phyloP scores from a whole-genome alignment of 345 rosid species.

The Carallia brachiata region DNA sequence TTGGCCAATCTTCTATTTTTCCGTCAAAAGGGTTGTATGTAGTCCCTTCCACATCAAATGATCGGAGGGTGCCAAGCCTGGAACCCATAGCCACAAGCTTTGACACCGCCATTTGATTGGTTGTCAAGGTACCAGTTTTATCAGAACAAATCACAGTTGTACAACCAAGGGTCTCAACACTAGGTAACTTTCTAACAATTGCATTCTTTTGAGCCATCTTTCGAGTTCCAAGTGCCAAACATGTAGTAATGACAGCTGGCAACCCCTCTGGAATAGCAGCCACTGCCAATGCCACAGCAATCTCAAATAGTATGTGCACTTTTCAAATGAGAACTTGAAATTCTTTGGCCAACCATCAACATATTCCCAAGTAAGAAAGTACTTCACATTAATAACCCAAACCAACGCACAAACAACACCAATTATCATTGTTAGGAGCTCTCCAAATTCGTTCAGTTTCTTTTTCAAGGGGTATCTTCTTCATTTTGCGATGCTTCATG shows the following conservation, averaged over 20 bases:
- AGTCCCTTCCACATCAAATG: constrained; percentile 82
- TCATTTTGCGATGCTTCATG: constrained; percentile 83
- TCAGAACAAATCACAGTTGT: constrained; percentile 93
- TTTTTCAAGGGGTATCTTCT: constrained; percentile 97
- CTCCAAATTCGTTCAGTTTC: constrained; percentile 89
- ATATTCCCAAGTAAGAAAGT: constrained; percentile 88
- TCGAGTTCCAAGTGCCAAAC: constrained; percentile 89
- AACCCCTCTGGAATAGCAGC: constrained; percentile 98
- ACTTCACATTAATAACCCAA: constrained; percentile 92
- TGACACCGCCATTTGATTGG: constrained; percentile 87
- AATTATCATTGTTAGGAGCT: constrained; percentile 71
- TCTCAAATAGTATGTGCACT: constrained; percentile 97
- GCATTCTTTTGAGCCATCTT: constrained; percentile 99
- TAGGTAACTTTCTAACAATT: constrained; percentile 84
- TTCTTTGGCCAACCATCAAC: constrained; percentile 89
- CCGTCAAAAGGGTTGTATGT: constrained; percentile 84
- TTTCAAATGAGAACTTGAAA: constrained; percentile 89
- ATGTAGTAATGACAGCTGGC: constrained; percentile 96
- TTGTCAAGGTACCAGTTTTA: constrained; percentile 91
- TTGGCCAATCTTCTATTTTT: constrained; percentile 65
- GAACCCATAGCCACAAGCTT: constrained; percentile 83
- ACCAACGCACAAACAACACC: constrained; percentile 81
- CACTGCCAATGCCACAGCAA: constrained; percentile 93
- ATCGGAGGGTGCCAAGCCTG: constrained; percentile 55
- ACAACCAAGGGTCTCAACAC: constrained; percentile 96